phyloP scores from a whole-genome alignment of 257 asterid genomes.

The Gentiana dahurica region DNA sequence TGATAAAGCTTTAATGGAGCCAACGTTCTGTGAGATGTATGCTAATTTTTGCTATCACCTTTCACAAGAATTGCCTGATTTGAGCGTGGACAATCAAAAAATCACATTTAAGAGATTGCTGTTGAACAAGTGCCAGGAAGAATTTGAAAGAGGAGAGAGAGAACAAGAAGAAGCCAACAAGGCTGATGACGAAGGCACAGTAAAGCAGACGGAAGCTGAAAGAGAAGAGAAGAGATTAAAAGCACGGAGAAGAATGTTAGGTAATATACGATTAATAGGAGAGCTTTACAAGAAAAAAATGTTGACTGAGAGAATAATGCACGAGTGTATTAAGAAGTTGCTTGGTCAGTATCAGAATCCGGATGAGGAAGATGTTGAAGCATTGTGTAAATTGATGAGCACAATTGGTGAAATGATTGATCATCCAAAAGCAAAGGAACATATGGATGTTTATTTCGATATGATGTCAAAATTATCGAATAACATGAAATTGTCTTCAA shows the following conservation, averaged over 20 bases:
- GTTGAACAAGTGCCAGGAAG: conserved; percentile 87
- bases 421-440: conserved; percentile 63
- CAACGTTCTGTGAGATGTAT: conserved; percentile 98
- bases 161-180: conserved; percentile 86
- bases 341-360: conserved; percentile 70
- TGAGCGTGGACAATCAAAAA: conserved; percentile 54
- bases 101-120: conserved; percentile 86
- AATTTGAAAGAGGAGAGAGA: conserved; percentile 86
- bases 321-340: conserved; percentile 67
- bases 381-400: conserved; percentile 95
- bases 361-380: conserved; percentile 87
- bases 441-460: conserved; percentile 66
- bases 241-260: conserved; percentile 78
- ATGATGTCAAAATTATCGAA: conserved; percentile 55
- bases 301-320: conserved; percentile 98
- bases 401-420: conserved; percentile 94
- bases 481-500: conserved; percentile 69
- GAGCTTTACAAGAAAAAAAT: conserved; percentile 87
- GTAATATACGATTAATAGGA: conserved; percentile 88
- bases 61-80: conserved; percentile 65
- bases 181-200: conserved; percentile 76
- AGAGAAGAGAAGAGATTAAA: conserved; percentile 76
- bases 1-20: conserved; percentile 92
- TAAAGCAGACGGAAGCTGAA: conserved; percentile 59
- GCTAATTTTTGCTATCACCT: conserved; percentile 82